A percentile compares a stretch with the other conserved stretches of the same genome.
These are phyloP conservation scores for Cryptococcus floricola DNA, from an alignment of 1,284 basidiomycete genomes.

Conservation along the genomic window DNA sequence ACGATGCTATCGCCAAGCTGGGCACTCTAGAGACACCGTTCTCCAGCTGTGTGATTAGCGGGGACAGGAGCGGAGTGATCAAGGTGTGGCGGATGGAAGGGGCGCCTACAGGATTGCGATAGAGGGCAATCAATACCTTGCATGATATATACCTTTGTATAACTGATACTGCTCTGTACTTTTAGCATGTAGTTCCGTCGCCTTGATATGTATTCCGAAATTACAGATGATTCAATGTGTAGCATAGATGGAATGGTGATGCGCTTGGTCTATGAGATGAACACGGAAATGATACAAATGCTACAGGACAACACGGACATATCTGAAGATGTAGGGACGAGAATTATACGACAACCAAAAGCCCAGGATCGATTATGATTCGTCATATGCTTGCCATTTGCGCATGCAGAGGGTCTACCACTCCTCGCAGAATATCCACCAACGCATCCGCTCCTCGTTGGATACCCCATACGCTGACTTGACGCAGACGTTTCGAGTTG, in stretches of 20 bases:
- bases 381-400: neutral
- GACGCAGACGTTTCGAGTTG: conserved; percentile 79
- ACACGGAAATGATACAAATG: no score
- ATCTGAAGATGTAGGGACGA: no score
- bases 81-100: conserved; percentile 49
- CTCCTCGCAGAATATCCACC: conserved; percentile 58
- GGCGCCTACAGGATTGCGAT: neutral
- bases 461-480: conserved; percentile 76
- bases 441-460: conserved; percentile 68
- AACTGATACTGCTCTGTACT: no score
- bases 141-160: neutral
- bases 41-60: conserved; percentile 44
- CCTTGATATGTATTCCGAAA: no score
- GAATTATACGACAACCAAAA: no score
- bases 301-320: no score
- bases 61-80: conserved; percentile 45
- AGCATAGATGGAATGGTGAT: no score
- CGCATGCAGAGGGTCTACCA: conserved; percentile 52
- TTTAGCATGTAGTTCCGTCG: no score
- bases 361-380: no score
- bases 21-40: conserved; percentile 45
- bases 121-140: neutral
- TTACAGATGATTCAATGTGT: no score
- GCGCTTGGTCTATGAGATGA: no score
- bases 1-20: conserved; percentile 42